Evolutionary conservation across 441 rosid genomes (phyloP), one percentile per base, ranked within the genome.

Genomic region (Croton setiger): DNA sequence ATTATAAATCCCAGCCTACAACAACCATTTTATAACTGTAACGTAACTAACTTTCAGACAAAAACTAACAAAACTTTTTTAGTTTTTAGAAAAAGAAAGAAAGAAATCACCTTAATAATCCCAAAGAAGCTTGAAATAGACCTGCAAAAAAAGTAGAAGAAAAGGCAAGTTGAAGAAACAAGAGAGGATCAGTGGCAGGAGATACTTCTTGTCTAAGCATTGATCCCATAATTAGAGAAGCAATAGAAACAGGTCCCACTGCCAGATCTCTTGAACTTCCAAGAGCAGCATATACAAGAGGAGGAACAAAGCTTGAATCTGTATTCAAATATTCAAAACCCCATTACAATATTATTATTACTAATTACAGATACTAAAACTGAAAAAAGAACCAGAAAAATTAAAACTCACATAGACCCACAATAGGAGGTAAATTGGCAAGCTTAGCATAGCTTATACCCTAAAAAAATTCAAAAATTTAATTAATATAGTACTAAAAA

Each of bases 241-340:
- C 94, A 67, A 93, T 93, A 1, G 98, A 93, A 33, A 93, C 94
- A 18, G 98, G 97, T 21, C 98, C 98, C 14, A 91, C 97, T 3
- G 96, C 98, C 36, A 93, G 87, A 71, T 93, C 97, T 76, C 94
- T 83, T 17, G 98, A 93, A 82, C 98, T 93, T 67, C 98, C 98
- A 52, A 93, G 81, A 17, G 84, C 89, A 62, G 97, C 89, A 79
- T 93, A 93, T 11, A 93, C 86, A 70, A 93, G 85, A 56, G 98
- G 98, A 53, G 98, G 97, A 51, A 89, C 98, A 63, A 93, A 93
- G 87, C 98, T 93, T 21, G 98, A 93, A 85, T 93, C 98, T 92
- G 64, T 73, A 64, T 43, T 63, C 13, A 52, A 35, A 35, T 17
- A 1, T 18, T 54, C 56, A 10, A 47, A 13, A 13, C 39, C 55